phyloP scores from a whole-genome alignment of 2,329 filamentous ascomycete genomes.

The Colletotrichum kahawae region DNA sequence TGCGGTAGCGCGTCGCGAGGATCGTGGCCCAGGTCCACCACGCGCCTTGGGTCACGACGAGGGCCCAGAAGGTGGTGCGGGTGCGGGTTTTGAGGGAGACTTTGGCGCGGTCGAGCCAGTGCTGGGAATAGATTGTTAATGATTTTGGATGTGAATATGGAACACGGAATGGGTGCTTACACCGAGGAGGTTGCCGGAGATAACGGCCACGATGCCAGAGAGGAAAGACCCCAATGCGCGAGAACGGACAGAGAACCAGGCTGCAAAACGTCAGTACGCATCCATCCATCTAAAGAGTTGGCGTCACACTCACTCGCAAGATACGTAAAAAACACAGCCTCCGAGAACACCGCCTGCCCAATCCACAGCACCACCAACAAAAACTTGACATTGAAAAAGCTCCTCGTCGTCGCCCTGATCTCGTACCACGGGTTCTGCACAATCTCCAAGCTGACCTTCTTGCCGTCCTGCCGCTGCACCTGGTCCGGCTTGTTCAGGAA shows the following conservation, averaged over 20 bases:
- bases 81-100: constrained; percentile 60
- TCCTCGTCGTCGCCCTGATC: constrained; percentile 60
- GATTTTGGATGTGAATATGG: neutral
- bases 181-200: constrained; percentile 69
- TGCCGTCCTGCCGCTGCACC: constrained; percentile 70
- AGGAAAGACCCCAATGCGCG: constrained; percentile 75
- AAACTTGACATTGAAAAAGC: constrained; percentile 67
- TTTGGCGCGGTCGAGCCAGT: constrained; percentile 63
- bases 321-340: constrained; percentile 77
- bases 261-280: constrained; percentile 23
- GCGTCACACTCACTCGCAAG: constrained; percentile 44
- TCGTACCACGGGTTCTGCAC: constrained; percentile 61
- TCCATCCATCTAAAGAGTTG: neutral
- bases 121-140: constrained; percentile 30
- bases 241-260: constrained; percentile 74
- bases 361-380: constrained; percentile 71
- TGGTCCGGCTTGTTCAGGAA: constrained; percentile 64
- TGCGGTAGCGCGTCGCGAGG: constrained; percentile 64
- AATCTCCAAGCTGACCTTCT: constrained; percentile 64
- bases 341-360: constrained; percentile 72
- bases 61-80: constrained; percentile 57
- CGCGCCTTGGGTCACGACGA: constrained; percentile 64
- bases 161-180: constrained; percentile 34
- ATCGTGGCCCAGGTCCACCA: constrained; percentile 78
- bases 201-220: constrained; percentile 70